Evolutionary conservation across 2,329 filamentous ascomycete genomes (phyloP), one percentile per base, ranked within the genome.

Genomic region (Uncinocarpus reesii): DNA sequence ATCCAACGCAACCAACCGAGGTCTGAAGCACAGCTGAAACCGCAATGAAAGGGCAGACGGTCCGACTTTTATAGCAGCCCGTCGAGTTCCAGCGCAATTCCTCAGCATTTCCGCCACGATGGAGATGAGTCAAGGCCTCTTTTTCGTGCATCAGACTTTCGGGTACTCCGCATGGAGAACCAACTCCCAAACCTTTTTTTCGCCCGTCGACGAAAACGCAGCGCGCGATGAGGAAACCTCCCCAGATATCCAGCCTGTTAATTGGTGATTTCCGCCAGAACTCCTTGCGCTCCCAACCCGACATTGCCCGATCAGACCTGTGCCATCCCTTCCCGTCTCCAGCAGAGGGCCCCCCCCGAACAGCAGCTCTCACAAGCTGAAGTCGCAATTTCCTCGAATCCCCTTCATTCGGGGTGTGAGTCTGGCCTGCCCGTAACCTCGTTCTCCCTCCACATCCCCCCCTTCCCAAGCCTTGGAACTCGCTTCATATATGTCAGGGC

Each of bases 21-120:
- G 45, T 41, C 26, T 47, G 45, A 47, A 26, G 45, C 45, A 47
- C 36, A 41, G 26, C 45, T 47, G 45, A 47, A 47, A 47, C 45
- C n/a, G 45, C 4, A 13, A n/a, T 28, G 34, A 20, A 15, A 36
- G 31, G n/a, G 36, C 21, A 38, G 34, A 34, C 26, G 21, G 23
- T 40, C 44, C 15, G 35, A 41, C 35, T 34, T n/a, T 47, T 26
- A 40, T 26, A 38, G 26, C 35, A n/a, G n/a, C 40, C 24, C 34
- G 32, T 41, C 35, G 28, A 15, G 20, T 24, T 26, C n/a, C 6
- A 24, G 18, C 13, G 24, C 42, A 45, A 37, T 36, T 23, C 18
- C 7, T 11, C 28, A 23, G 16, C n/a, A n/a, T n/a, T n/a, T n/a
- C n/a, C n/a, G n/a, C n/a, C n/a, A n/a, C n/a, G 36, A 15, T 15